Base-by-base conservation (phyloP, 169 alveolate species). In the Neospora caninum region DNA sequence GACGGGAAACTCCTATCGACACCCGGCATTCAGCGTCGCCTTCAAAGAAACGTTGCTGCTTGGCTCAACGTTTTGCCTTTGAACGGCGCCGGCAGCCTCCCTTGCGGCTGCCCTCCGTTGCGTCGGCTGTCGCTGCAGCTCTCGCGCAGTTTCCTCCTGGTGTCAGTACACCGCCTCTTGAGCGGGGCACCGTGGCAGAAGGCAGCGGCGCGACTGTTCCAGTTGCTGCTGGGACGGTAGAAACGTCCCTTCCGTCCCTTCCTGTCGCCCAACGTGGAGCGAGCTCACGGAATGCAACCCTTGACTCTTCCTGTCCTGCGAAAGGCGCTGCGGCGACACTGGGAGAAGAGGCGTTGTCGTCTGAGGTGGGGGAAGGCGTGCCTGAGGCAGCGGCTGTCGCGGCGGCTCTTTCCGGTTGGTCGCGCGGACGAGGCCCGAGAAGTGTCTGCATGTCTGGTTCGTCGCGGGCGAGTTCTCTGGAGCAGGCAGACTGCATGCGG, bases 401-500 rank as follows among this genome's bases (percentile, higher is more conserved):
- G 16, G 73, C n/a, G 31, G 31, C 73, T 9, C 73, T 16, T 29
- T 22, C 73, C 34, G 73, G 25, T 6, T 64, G 73, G 73, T 1
- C 4, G n/a, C 73, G 73, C 16, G 73, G 73, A 7, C 4, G n/a
- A 27, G 73, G 73, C 1, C 73, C 73, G n/a, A 4, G 73, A 22
- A 64, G 73, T 29, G 34, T 9, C 73, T 64, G 73, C 73, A 1
- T 64, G 31, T 64, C 73, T 16, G n/a, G 73, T 10, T 64, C 73
- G 73, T 78, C 86, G 7, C 86, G 86, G 1, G 86, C 86, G 29
- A 78, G 86, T 78, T 78, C 86, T 4, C n/a, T n/a, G 22, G 86
- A 78, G 31, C 86, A 38, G 45, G 22, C 86, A 2, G 86, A n/a
- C n/a, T 7, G 43, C n/a, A n/a, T 6, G 27, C 86, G 86, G 31